Percentiles rank a stretch among this genome's conserved stretches.
Evolutionary conservation across 1,284 basidiomycete genomes (phyloP).

Genomic region (Ceratobasidium theobromae): DNA sequence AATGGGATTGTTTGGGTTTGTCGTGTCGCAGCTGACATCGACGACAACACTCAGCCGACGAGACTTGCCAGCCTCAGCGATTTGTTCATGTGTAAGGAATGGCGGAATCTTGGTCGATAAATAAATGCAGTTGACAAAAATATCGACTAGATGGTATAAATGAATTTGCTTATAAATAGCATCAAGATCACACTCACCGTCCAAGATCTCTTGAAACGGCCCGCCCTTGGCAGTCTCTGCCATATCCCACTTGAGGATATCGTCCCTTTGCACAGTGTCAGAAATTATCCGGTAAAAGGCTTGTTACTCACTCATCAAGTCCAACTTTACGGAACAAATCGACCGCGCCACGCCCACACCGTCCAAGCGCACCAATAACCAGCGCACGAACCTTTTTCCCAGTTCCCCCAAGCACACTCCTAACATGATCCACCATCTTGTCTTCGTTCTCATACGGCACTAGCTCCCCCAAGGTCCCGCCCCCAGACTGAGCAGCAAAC

Average conservation of each 20-base stretch:
- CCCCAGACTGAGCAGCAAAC: slow-evolving; percentile 67
- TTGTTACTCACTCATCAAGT: slow-evolving; percentile 70
- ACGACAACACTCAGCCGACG: slow-evolving; percentile 85
- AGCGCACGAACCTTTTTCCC: slow-evolving; percentile 81
- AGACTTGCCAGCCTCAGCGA: slow-evolving; percentile 67
- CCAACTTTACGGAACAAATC: slow-evolving; percentile 95
- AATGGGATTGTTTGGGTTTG: slow-evolving; percentile 98
- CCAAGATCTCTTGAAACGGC: slow-evolving; percentile 93
- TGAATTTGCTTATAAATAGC: neutral
- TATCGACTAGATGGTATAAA: slow-evolving; percentile 62
- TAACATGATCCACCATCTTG: slow-evolving; percentile 78
- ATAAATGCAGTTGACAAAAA: slow-evolving; percentile 99
- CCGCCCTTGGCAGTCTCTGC: slow-evolving; percentile 96
- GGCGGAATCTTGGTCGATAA: slow-evolving; percentile 86
- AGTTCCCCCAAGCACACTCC: slow-evolving; percentile 60
- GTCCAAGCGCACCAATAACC: slow-evolving; percentile 93
- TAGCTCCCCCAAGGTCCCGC: slow-evolving; percentile 61
- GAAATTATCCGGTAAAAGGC: neutral
- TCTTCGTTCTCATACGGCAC: slow-evolving; percentile 80
- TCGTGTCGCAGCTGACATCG: slow-evolving; percentile 99
- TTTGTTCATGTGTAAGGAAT: slow-evolving; percentile 79
- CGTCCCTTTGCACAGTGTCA: slow-evolving; percentile 57
- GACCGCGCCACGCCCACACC: slow-evolving; percentile 96
- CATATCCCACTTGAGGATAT: slow-evolving; percentile 98
- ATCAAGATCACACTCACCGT: slow-evolving; percentile 48